Percentiles rank a stretch among this genome's conserved stretches.
phyloP scores from a whole-genome alignment of 108 stramenopile genomes.

The Pseudonitzschia pungens region DNA sequence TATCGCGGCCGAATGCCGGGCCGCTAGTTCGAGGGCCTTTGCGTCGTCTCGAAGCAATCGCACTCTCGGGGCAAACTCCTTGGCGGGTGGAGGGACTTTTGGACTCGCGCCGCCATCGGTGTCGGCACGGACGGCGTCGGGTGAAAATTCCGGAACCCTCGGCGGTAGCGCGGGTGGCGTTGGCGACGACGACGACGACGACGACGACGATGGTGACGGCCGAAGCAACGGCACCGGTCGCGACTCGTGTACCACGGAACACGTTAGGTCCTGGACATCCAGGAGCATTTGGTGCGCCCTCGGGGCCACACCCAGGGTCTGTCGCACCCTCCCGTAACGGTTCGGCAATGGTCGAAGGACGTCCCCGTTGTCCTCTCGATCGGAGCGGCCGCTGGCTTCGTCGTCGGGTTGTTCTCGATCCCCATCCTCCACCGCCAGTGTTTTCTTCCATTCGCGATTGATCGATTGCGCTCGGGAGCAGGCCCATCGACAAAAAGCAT shows the following conservation, averaged over 20 bases:
- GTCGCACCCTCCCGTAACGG: conserved; percentile 31
- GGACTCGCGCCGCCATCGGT: background rate
- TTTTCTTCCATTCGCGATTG: conserved; percentile 21
- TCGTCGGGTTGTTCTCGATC: background rate
- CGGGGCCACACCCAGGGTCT: conserved; percentile 22
- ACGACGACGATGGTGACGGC: background rate
- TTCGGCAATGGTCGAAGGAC: background rate
- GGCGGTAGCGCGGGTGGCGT: background rate
- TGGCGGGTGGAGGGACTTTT: conserved; percentile 9
- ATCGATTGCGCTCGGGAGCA: background rate
- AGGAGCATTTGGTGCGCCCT: background rate
- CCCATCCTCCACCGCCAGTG: background rate
- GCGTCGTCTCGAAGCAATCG: conserved; percentile 24
- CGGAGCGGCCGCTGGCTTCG: background rate
- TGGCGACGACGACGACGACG: background rate
- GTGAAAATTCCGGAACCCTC: conserved; percentile 4
- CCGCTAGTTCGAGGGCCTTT: conserved; percentile 26
- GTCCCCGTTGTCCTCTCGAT: background rate
- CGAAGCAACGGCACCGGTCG: background rate
- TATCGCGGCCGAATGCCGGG: conserved; percentile 20
- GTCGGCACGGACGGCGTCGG: background rate
- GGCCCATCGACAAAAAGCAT: conserved; percentile 28
- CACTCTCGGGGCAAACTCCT: background rate
- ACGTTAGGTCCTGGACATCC: conserved; percentile 14
- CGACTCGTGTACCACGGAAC: conserved; percentile 13